These are phyloP conservation scores for Pestalotiopsis sp. DNA, from an alignment of 2,329 filamentous ascomycete genomes.

Conservation along the genomic window DNA sequence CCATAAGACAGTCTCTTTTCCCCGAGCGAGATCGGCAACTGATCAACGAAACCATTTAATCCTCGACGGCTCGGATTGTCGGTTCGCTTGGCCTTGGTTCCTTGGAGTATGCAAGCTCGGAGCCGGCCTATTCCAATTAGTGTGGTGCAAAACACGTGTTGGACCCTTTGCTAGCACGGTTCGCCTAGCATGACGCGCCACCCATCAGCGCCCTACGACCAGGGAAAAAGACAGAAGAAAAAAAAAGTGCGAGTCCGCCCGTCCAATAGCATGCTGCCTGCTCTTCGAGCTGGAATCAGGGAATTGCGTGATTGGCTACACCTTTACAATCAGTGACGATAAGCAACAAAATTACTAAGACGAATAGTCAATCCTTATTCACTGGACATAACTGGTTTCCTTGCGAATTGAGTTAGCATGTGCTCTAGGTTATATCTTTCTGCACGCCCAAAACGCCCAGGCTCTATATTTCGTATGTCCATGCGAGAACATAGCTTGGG, in stretches of 20 bases:
- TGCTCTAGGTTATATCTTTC: neutral
- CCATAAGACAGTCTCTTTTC: neutral
- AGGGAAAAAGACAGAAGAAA: neutral
- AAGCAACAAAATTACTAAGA: neutral
- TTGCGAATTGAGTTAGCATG: neutral
- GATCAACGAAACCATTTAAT: neutral
- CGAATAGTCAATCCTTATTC: neutral
- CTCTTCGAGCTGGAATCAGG: neutral
- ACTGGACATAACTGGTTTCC: neutral
- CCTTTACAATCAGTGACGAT: neutral
- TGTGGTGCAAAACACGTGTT: neutral
- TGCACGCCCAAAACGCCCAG: neutral
- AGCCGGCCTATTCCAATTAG: neutral
- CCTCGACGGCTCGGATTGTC: neutral
- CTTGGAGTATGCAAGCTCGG: neutral
- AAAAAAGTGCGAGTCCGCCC: neutral
- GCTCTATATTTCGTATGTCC: too few species aligned
- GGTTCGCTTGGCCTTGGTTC: neutral
- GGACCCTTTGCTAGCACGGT: neutral
- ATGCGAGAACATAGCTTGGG: too few species aligned
- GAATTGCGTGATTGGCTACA: neutral
- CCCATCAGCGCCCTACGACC: neutral
- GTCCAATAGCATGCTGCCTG: neutral
- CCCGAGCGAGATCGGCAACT: neutral
- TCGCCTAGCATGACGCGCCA: neutral